Percentiles rank a stretch among this genome's conserved stretches.
phyloP scores from a whole-genome alignment of 495 filamentous ascomycete genomes.

The Bacidia gigantensis region DNA sequence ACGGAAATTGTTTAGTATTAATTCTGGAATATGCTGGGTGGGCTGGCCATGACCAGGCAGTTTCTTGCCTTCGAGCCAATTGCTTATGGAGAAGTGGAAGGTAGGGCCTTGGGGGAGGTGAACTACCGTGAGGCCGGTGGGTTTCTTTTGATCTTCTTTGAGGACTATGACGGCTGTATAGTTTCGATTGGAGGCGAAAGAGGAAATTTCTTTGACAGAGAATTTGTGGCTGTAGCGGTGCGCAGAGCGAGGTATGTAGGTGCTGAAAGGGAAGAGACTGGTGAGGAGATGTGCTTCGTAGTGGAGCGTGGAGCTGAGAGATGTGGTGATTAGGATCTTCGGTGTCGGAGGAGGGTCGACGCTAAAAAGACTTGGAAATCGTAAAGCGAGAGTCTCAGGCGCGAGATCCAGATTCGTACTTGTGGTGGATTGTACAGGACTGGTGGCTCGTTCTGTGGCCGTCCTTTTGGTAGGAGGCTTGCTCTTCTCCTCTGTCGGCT shows the following conservation, averaged over 20 bases:
- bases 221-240: constrained; percentile 76
- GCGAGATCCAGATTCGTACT: constrained; percentile 60
- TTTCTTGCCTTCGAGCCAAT: constrained; percentile 73
- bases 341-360: constrained; percentile 44
- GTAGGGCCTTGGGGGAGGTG: constrained; percentile 77
- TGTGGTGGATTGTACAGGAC: constrained; percentile 46
- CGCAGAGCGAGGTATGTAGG: constrained; percentile 70
- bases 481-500: constrained; percentile 17
- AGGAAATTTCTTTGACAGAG: constrained; percentile 75
- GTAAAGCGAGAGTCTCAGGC: constrained; percentile 50
- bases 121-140: constrained; percentile 62
- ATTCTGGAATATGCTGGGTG: constrained; percentile 80
- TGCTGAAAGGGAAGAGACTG: constrained; percentile 69
- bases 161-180: constrained; percentile 72
- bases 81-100: constrained; percentile 72
- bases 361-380: constrained; percentile 74
- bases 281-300: constrained; percentile 64
- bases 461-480: constrained; percentile 28
- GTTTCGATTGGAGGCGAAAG: constrained; percentile 64
- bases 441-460: constrained; percentile 40
- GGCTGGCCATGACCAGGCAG: constrained; percentile 79
- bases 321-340: constrained; percentile 83
- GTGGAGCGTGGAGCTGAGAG: constrained; percentile 72
- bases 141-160: constrained; percentile 71
- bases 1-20: constrained; percentile 90